phyloP scores from a whole-genome alignment of 2,329 filamentous ascomycete genomes.

The Gaeumannomyces tritici region DNA sequence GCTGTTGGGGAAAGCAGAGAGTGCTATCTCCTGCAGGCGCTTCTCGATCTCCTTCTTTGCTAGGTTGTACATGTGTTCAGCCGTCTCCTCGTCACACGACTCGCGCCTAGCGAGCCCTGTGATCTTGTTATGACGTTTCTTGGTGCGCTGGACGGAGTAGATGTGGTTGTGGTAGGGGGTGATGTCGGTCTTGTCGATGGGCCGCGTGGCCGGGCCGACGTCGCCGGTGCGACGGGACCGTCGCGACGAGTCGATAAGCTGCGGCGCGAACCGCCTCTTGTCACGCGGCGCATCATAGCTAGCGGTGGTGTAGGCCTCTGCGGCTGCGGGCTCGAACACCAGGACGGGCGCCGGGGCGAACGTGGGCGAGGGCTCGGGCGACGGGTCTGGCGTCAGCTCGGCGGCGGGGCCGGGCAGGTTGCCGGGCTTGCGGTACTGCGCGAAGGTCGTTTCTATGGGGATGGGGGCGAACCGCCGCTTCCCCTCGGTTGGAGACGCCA shows the following conservation, averaged over 20 bases:
- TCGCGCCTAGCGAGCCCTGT: slow-evolving; percentile 46
- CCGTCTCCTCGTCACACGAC: slow-evolving; percentile 65
- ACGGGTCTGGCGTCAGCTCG: slow-evolving; percentile 48
- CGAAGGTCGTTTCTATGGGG: slow-evolving; percentile 63
- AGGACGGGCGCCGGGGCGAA: slow-evolving; percentile 26
- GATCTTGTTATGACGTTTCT: slow-evolving; percentile 27
- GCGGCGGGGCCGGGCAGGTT: slow-evolving; percentile 21
- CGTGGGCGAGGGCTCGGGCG: slow-evolving; percentile 46
- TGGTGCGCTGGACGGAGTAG: slow-evolving; percentile 36
- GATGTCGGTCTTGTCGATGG: slow-evolving; percentile 64
- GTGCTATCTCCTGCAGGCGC: slow-evolving; percentile 67
- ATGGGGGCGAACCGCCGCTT: slow-evolving; percentile 55
- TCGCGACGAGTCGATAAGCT: slow-evolving; percentile 72
- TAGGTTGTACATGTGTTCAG: slow-evolving; percentile 68
- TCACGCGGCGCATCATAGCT: slow-evolving; percentile 13
- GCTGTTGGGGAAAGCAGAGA: slow-evolving; percentile 69
- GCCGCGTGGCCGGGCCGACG: slow-evolving; percentile 48
- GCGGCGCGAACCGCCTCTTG: slow-evolving; percentile 58
- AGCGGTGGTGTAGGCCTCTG: neutral
- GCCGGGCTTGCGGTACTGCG: slow-evolving; percentile 40
- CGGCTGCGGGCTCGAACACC: slow-evolving; percentile 4
- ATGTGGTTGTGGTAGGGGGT: slow-evolving; percentile 54
- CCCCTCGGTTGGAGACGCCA: neutral
- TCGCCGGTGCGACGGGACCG: slow-evolving; percentile 61
- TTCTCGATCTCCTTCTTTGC: slow-evolving; percentile 73